Conservation (phyloP, 1,284 basidiomycete genomes). For the Laetiporus sulphureus region DNA sequence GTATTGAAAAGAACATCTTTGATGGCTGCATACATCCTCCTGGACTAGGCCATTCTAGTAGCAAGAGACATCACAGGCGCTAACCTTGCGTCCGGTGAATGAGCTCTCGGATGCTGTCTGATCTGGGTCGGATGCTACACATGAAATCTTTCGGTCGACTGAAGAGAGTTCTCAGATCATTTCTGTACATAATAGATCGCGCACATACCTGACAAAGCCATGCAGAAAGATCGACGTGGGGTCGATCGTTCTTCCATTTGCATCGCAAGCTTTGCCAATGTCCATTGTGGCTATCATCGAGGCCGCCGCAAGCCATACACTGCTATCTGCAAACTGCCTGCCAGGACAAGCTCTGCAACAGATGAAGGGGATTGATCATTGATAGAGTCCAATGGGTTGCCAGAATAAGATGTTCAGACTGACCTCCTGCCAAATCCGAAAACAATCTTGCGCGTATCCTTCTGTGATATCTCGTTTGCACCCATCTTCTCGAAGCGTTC, state of each 20-base stretch:
- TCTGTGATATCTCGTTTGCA: slow-evolving; percentile 5
- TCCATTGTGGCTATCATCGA: not conserved
- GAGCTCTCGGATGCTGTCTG: no score
- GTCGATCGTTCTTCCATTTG: not conserved
- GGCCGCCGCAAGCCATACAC: slow-evolving; percentile 3
- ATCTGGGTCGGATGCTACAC: not conserved
- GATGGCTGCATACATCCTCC: no score
- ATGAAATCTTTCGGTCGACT: not conserved
- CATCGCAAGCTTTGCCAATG: not conserved
- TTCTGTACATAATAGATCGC: not conserved
- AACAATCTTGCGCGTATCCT: slow-evolving; percentile 10
- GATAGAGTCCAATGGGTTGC: no score
- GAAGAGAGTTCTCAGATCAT: not conserved
- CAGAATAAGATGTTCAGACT: no score
- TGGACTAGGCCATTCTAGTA: no score
- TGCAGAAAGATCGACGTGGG: not conserved
- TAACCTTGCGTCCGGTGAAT: no score
- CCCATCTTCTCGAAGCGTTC: slow-evolving; percentile 16
- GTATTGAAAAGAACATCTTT: no score
- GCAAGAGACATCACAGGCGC: no score
- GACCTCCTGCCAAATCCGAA: slow-evolving; percentile 23
- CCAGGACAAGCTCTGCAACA: not conserved
- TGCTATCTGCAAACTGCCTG: not conserved
- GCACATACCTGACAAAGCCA: not conserved
- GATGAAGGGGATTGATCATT: no score